Evolutionary conservation across 495 filamentous ascomycete species (phyloP).

Genomic region (Tuber aestivum): DNA sequence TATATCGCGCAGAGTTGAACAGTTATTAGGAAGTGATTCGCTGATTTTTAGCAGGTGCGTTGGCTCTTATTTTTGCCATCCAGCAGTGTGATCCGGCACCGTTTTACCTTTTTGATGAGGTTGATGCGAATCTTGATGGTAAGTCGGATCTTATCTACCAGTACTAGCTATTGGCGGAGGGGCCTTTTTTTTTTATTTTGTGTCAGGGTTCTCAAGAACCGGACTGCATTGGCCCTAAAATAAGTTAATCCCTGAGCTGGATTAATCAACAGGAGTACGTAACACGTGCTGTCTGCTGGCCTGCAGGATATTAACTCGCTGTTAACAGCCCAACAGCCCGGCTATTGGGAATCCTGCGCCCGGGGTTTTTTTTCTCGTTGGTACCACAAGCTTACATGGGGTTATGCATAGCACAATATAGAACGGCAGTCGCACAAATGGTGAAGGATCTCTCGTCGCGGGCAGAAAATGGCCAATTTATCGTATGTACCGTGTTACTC

Average conservation of each 20-base stretch:
- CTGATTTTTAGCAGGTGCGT: constrained; percentile 72
- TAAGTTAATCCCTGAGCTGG: constrained; percentile 4
- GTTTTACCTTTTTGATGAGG: constrained; percentile 99
- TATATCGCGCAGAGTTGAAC: background rate
- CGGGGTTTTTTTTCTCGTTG: background rate
- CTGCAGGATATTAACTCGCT: constrained; percentile 1
- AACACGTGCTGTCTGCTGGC: constrained; percentile 1
- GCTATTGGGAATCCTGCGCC: constrained; percentile 2
- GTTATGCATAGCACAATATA: constrained; percentile 59
- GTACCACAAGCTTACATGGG: constrained; percentile 16
- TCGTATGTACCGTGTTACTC: constrained; percentile 33
- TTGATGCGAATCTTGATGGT: constrained; percentile 95
- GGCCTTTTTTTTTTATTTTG: background rate
- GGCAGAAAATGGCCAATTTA: constrained; percentile 50
- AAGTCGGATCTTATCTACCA: constrained; percentile 8
- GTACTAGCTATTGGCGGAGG: background rate
- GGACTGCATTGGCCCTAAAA: background rate
- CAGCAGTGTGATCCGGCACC: constrained; percentile 95
- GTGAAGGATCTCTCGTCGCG: constrained; percentile 64
- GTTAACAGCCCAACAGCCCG: constrained; percentile 1
- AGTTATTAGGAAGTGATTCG: constrained; percentile 35
- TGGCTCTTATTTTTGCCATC: constrained; percentile 97
- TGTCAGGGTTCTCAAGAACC: background rate
- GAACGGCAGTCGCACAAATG: constrained; percentile 86
- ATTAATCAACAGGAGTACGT: background rate